A percentile compares a stretch with the other conserved stretches of the same genome.
phyloP scores from a whole-genome alignment of 257 asterid genomes.

The Galeopsis tetrahit region DNA sequence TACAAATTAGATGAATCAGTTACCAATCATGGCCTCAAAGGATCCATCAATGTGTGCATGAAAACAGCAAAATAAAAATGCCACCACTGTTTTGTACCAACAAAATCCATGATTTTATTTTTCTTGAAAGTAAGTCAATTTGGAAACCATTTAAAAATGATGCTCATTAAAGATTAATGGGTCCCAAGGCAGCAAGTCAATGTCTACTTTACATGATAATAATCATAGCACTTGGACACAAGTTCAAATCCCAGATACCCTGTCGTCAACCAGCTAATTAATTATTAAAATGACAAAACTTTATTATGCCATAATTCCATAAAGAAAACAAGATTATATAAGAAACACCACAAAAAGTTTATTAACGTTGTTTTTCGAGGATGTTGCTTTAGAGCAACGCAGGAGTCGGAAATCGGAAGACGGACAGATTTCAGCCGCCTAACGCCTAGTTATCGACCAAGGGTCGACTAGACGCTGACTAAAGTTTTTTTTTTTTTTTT shows the following conservation, averaged over 20 bases:
- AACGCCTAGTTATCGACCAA: too few species aligned
- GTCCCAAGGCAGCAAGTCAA: conserved; percentile 21
- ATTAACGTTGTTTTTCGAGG: neutral
- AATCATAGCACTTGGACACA: conserved; percentile 14
- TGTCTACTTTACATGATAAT: neutral
- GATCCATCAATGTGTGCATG: neutral
- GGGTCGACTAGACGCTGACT: too few species aligned
- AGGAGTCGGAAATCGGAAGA: too few species aligned
- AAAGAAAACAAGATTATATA: neutral
- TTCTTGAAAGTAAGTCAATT: conserved; percentile 9
- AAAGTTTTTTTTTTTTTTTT: too few species aligned
- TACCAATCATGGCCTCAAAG: neutral
- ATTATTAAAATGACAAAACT: neutral
- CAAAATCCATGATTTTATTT: neutral
- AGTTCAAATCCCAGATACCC: neutral
- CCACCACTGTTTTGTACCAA: neutral
- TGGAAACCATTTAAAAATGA: conserved; percentile 13
- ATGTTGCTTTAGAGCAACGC: neutral
- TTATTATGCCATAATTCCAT: conserved; percentile 19
- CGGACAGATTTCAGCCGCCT: too few species aligned
- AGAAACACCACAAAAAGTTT: neutral
- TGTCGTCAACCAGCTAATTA: neutral
- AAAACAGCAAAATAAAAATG: neutral
- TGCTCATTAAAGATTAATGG: conserved; percentile 12
- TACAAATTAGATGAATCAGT: neutral